Conservation (phyloP, 108 stramenopile species). For the Seminavis robusta region DNA sequence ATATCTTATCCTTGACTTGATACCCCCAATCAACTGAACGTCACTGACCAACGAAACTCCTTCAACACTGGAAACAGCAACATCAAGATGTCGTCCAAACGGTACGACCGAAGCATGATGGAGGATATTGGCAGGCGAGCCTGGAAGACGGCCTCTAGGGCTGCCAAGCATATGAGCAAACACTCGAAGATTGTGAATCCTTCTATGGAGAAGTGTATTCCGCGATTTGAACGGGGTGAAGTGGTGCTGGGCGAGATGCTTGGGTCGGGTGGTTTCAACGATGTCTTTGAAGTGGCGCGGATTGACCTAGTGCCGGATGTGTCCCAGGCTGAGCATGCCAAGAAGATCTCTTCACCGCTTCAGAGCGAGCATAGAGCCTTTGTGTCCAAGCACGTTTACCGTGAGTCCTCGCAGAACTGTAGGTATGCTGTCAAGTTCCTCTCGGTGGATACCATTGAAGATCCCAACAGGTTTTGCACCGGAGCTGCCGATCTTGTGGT, state of each 20-base stretch:
- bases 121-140: conserved; percentile 49
- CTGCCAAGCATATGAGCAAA: conserved; percentile 57
- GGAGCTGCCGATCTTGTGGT: conserved; percentile 76
- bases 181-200: conserved; percentile 58
- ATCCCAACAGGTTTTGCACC: conserved; percentile 55
- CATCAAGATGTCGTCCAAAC: too few species aligned
- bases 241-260: conserved; percentile 60
- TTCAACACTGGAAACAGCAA: conserved; percentile 9
- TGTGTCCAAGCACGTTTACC: conserved; percentile 41
- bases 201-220: conserved; percentile 51
- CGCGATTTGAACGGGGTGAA: conserved; percentile 58
- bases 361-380: conserved; percentile 44
- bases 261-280: conserved; percentile 74
- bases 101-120: conserved; percentile 16
- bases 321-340: conserved; percentile 31
- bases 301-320: conserved; percentile 32
- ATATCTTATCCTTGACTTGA: too few species aligned
- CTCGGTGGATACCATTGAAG: conserved; percentile 41
- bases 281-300: conserved; percentile 63
- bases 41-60: not conserved
- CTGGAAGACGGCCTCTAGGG: conserved; percentile 56
- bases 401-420: conserved; percentile 42
- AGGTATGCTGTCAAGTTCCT: conserved; percentile 69
- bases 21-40: too few species aligned
- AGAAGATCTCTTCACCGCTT: conserved; percentile 47